Conservation (phyloP, 2,329 filamentous ascomycete genomes). For the Penicillium sp. region DNA sequence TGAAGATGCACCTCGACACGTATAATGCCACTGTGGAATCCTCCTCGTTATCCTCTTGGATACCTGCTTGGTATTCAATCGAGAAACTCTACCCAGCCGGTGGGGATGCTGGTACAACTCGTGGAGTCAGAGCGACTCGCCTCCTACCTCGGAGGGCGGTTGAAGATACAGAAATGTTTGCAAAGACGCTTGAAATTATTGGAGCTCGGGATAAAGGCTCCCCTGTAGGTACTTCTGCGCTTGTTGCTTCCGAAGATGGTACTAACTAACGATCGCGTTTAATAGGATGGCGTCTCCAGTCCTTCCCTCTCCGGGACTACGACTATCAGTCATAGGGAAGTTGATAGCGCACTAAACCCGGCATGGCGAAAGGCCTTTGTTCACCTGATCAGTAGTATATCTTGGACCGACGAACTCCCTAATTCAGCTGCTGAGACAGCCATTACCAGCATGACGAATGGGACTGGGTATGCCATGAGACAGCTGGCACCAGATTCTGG, state of each 20-base stretch:
- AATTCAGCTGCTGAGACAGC: conserved; percentile 2
- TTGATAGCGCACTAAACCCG: conserved; percentile 21
- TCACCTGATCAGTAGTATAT: conserved; percentile 16
- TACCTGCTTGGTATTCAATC: not conserved
- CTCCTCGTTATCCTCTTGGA: not conserved
- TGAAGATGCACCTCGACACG: not conserved
- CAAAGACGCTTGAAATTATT: not conserved
- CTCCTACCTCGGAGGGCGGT: not conserved
- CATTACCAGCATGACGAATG: conserved; percentile 18
- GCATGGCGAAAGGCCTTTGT: conserved; percentile 23
- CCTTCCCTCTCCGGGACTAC: conserved; percentile 21
- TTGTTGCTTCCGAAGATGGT: not conserved
- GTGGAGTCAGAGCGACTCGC: not conserved
- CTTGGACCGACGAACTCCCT: conserved; percentile 16
- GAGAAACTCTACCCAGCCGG: not conserved
- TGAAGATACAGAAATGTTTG: not conserved
- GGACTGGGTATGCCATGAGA: conserved; percentile 21
- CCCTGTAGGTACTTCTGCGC: not conserved
- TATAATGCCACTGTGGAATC: not conserved
- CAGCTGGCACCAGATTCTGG: conserved; percentile 29
- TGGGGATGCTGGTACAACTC: not conserved
- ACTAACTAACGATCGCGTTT: not conserved
- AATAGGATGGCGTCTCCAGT: conserved; percentile 11
- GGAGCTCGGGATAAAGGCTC: not conserved
- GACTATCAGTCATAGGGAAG: conserved; percentile 13